These are phyloP conservation scores for Westerdykella aurantiaca DNA, from an alignment of 2,329 filamentous ascomycete genomes.

Conservation along the genomic window DNA sequence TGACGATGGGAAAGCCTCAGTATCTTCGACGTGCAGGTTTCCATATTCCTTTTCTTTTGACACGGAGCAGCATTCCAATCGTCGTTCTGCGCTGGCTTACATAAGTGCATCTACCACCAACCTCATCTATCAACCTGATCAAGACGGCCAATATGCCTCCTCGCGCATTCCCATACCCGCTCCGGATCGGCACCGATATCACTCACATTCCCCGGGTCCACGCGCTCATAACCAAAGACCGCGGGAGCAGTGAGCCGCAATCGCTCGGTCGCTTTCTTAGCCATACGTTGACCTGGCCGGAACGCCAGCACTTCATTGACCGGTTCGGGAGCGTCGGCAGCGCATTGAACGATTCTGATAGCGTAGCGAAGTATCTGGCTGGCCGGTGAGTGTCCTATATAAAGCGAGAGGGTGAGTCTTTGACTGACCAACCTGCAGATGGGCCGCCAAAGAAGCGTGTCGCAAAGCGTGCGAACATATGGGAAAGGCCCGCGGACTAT, in stretches of 20 bases:
- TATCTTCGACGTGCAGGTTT: too few relatives aligned
- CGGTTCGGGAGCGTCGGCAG: conserved; percentile 19
- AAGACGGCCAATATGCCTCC: conserved; percentile 34
- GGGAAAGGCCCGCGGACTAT: conserved; percentile 19
- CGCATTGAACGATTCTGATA: conserved; percentile 9
- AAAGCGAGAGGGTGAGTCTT: background rate
- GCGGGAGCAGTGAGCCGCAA: background rate
- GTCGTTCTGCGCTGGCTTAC: too few relatives aligned
- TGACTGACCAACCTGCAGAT: conserved; percentile 27
- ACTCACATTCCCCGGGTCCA: conserved; percentile 63
- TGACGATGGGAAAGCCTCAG: too few relatives aligned
- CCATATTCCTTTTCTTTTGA: background rate
- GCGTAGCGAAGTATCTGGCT: conserved; percentile 26
- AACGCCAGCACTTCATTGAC: conserved; percentile 25
- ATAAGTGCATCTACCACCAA: too few relatives aligned
- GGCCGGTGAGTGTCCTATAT: conserved; percentile 27
- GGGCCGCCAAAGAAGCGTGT: conserved; percentile 48
- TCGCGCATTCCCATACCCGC: conserved; percentile 56
- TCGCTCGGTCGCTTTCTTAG: conserved; percentile 17
- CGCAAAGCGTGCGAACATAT: conserved; percentile 41
- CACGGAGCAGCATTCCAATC: too few relatives aligned
- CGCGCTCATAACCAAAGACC: conserved; percentile 46
- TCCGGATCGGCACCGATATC: conserved; percentile 74
- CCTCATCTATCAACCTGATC: background rate
- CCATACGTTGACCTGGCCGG: conserved; percentile 27